Conservation (phyloP, 306 rosid species). For the Rosa rugosa region DNA sequence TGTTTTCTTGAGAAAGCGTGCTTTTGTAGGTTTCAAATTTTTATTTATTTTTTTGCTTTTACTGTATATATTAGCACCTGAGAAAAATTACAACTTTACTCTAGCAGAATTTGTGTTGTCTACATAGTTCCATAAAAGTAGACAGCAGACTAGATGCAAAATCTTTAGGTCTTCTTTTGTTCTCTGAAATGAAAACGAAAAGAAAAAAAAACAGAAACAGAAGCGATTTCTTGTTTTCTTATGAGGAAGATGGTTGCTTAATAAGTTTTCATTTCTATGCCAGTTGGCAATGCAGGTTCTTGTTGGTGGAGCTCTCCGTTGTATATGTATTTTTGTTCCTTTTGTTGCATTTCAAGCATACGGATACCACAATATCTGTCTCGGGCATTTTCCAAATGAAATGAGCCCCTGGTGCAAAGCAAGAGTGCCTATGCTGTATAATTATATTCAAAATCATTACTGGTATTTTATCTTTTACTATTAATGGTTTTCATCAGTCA, state of each 20-base stretch:
- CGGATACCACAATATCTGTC: slow-evolving; percentile 76
- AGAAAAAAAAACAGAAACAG: background rate
- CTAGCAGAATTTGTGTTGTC: background rate
- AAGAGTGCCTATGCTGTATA: slow-evolving; percentile 74
- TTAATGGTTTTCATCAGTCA: background rate
- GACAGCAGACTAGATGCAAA: background rate
- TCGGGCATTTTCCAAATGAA: slow-evolving; percentile 51
- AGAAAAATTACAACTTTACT: background rate
- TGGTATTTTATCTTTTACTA: slow-evolving; percentile 57
- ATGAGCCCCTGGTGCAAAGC: slow-evolving; percentile 94
- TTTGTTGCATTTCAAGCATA: slow-evolving; percentile 83
- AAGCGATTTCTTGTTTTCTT: background rate
- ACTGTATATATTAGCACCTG: background rate
- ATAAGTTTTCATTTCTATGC: slow-evolving; percentile 21
- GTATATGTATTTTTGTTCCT: slow-evolving; percentile 65
- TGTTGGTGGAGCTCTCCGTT: slow-evolving; percentile 57
- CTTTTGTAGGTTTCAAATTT: slow-evolving; percentile 42
- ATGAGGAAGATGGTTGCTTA: slow-evolving; percentile 5
- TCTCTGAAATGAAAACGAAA: background rate
- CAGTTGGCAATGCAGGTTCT: slow-evolving; percentile 70
- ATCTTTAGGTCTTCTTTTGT: background rate
- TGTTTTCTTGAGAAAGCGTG: slow-evolving; percentile 39
- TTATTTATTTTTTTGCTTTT: background rate
- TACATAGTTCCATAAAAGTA: background rate
- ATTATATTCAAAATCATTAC: slow-evolving; percentile 82